Percentiles rank a stretch among this genome's conserved stretches.
phyloP scores from a whole-genome alignment of 2,329 filamentous ascomycete species.

The Talaromyces sp. region DNA sequence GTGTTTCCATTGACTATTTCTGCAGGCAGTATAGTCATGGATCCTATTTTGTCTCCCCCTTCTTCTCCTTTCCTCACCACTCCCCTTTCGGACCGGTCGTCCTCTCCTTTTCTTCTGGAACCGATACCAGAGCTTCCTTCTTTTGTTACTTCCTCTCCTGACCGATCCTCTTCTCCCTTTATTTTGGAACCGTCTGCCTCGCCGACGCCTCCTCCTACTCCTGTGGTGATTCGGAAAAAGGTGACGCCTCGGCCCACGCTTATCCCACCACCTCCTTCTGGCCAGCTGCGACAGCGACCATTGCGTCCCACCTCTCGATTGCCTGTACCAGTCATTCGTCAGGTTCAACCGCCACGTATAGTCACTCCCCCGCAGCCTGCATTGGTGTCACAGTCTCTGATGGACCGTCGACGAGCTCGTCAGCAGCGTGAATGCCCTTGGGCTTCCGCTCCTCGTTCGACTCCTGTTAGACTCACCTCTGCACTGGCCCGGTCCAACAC shows the following conservation, averaged over 20 bases:
- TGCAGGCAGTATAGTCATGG: neutral
- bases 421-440: conserved; percentile 13
- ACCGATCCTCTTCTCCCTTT: neutral
- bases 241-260: conserved; percentile 5
- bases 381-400: neutral
- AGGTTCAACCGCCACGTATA: neutral
- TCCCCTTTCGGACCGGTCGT: neutral
- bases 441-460: conserved; percentile 3
- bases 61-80: neutral
- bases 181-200: neutral
- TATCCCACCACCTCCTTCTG: conserved; percentile 4
- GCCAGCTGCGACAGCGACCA: neutral
- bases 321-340: conserved; percentile 1
- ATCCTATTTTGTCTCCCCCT: neutral
- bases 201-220: neutral
- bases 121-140: neutral
- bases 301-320: neutral
- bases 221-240: conserved; percentile 1
- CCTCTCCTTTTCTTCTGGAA: neutral
- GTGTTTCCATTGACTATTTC: neutral
- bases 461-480: neutral
- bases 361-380: neutral
- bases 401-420: conserved; percentile 8
- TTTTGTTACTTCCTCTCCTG: neutral
- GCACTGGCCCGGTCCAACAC: neutral